These are phyloP conservation scores for Laburnicola sp. DNA, from an alignment of 2,329 filamentous ascomycete species.

Conservation along the genomic window DNA sequence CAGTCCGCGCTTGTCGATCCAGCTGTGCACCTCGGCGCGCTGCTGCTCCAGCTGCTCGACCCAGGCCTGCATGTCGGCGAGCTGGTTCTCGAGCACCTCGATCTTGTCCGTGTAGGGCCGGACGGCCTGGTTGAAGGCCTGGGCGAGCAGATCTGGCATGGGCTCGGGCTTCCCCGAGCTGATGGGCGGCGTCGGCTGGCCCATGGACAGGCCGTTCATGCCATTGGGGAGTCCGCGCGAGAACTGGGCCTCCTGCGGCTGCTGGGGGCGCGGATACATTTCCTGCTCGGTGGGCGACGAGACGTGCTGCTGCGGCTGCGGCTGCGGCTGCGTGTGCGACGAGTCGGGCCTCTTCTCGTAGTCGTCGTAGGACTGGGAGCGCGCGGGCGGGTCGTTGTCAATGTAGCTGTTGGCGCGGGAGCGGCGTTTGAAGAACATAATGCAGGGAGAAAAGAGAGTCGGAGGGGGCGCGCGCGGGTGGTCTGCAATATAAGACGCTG, in stretches of 20 bases:
- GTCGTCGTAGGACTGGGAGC: conserved; percentile 47
- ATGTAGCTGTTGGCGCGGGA: conserved; percentile 54
- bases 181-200: conserved; percentile 30
- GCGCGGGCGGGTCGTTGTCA: conserved; percentile 49
- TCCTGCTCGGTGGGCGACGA: conserved; percentile 34
- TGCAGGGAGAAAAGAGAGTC: conserved; percentile 22
- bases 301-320: conserved; percentile 37
- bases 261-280: conserved; percentile 52
- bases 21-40: conserved; percentile 56
- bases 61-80: conserved; percentile 55
- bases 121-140: conserved; percentile 58
- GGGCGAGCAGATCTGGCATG: conserved; percentile 55
- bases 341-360: conserved; percentile 47
- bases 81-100: conserved; percentile 55
- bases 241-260: conserved; percentile 44
- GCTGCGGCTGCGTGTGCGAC: conserved; percentile 17
- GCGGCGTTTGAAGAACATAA: conserved; percentile 57
- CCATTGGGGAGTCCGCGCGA: conserved; percentile 21
- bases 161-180: conserved; percentile 42
- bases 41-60: conserved; percentile 57
- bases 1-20: conserved; percentile 60
- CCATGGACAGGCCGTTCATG: conserved; percentile 23
- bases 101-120: conserved; percentile 58
- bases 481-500: conserved; percentile 7
- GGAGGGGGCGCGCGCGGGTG: not conserved